Evolutionary conservation across 257 asterid species (phyloP).

Genomic region (Ophiorrhiza pumila): DNA sequence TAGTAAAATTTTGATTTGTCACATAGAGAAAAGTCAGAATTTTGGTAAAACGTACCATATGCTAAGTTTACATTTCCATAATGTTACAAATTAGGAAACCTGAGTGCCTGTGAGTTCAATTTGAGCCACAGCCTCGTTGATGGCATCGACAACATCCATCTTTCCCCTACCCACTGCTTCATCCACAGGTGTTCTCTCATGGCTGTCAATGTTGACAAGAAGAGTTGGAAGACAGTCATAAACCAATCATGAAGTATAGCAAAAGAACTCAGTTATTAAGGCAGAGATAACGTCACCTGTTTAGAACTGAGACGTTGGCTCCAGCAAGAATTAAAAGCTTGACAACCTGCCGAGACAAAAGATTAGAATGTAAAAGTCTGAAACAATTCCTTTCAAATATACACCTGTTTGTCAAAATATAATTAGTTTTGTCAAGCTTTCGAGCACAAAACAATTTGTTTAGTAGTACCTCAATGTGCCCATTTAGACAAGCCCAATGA

Average conservation of each 20-base stretch:
- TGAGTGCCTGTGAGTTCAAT: conserved; percentile 53
- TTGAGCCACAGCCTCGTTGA: conserved; percentile 66
- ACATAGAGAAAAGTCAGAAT: neutral
- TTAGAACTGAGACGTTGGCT: conserved; percentile 62
- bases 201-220: conserved; percentile 40
- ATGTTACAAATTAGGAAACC: neutral
- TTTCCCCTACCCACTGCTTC: conserved; percentile 70
- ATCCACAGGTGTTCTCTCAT: conserved; percentile 85
- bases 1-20: neutral
- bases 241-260: neutral
- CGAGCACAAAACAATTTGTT: neutral
- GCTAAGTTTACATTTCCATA: neutral
- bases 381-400: neutral
- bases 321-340: conserved; percentile 73
- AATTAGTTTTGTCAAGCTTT: neutral
- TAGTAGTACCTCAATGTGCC: conserved; percentile 65
- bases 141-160: conserved; percentile 65
- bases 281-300: conserved; percentile 43
- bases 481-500: conserved; percentile 96
- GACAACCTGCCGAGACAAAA: conserved; percentile 47
- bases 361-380: neutral
- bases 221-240: neutral
- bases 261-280: neutral
- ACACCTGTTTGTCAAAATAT: neutral
- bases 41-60: no score